Base-by-base conservation (phyloP, 345 rosid species). In the Aquilaria yunnanensis region DNA sequence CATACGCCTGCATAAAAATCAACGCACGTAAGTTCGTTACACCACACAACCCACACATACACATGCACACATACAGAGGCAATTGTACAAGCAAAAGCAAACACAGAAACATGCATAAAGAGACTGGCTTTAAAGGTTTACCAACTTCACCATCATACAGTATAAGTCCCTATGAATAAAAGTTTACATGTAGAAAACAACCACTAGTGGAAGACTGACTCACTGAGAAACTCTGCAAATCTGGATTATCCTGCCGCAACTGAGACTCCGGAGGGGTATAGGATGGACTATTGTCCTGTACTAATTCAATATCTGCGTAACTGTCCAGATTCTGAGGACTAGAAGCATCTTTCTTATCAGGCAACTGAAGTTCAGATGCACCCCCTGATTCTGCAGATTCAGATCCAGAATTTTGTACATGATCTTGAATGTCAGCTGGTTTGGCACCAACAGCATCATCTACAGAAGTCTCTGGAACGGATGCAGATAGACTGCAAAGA, bases 201-300 rank as follows among this genome's bases (percentile, higher is more conserved):
- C 23, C 23, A 23, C 23, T 23, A 23, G 1, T 23, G 23, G 23
- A 70, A 32, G 58, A 66, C 45, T 34, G 2, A 85, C 90, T 83
- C 70, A 93, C 98, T 47, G 79, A 76, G 70, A 83, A 75, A 56
- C 69, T 77, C 29, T 81, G 83, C 56, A 85, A 56, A 60, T 85
- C 94, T n/a, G 85, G 72, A 71, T 81, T 72, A 77, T 74, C 84
- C 69, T 77, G 90, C 64, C 74, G 90, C 72, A 78, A 88, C 67
- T 78, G 92, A 5, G 81, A 65, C 75, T 79, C 89, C 56, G 81
- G 65, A 73, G 78, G 83, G 65, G 80, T 59, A 71, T 78, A 84
- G 32, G 87, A 71, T 60, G 73, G 94, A 79, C 71, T 75, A 66
- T 64, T 75, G 32, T 79, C 82, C 61, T 41, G 73, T 68, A 78